A percentile compares a stretch with the other conserved stretches of the same genome.
phyloP scores from a whole-genome alignment of 306 rosid genomes.

The Herpetospermum pedunculosum region DNA sequence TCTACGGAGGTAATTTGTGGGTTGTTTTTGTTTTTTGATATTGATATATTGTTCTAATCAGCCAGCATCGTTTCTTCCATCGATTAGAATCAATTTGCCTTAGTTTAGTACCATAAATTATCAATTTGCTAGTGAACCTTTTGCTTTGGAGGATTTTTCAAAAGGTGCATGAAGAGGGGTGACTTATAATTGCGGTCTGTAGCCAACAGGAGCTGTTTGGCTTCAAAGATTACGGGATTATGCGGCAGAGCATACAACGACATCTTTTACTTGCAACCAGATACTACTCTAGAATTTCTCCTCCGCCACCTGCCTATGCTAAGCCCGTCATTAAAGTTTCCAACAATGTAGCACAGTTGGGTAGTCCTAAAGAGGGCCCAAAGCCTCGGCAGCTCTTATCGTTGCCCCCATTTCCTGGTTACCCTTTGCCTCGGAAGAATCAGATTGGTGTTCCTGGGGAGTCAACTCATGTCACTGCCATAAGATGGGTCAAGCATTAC shows the following conservation, averaged over 20 bases:
- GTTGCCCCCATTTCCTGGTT: slow-evolving; percentile 68
- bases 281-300: slow-evolving; percentile 42
- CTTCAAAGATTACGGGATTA: background rate
- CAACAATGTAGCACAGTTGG: slow-evolving; percentile 65
- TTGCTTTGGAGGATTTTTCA: too few species aligned
- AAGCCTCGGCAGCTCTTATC: slow-evolving; percentile 78
- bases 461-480: slow-evolving; percentile 42
- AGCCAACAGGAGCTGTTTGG: background rate
- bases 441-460: slow-evolving; percentile 17
- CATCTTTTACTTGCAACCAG: background rate
- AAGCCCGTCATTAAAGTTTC: slow-evolving; percentile 58
- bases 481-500: slow-evolving; percentile 82
- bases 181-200: background rate
- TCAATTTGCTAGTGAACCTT: too few species aligned
- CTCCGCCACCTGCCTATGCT: slow-evolving; percentile 46
- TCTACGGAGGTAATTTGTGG: background rate
- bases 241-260: background rate
- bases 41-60: background rate
- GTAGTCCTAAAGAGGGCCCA: slow-evolving; percentile 54
- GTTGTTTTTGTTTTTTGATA: background rate
- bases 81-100: background rate
- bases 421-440: slow-evolving; percentile 48
- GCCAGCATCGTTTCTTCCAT: background rate
- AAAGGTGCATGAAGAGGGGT: too few species aligned
- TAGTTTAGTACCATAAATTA: background rate